Base-by-base conservation (phyloP, 257 asterid species). In the Catharanthus roseus region DNA sequence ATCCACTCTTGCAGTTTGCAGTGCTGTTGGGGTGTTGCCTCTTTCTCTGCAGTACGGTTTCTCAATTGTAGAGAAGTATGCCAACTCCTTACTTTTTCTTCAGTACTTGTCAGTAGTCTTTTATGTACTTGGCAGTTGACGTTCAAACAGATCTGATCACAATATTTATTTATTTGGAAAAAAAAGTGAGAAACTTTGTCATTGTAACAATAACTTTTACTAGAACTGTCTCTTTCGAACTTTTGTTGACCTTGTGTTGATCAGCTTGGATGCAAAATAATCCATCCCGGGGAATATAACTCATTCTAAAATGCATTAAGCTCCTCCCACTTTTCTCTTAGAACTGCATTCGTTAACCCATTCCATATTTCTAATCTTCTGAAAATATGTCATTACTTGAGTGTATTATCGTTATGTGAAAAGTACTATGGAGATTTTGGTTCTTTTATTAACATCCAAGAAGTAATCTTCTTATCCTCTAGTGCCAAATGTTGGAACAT, bases 11-110 rank as follows among this genome's bases (percentile, higher is more conserved):
- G 86, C 95, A 91, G 99, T 95, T 70, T 95, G 99, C 95, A 95
- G 99, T 8, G 99, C 99, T 62, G 99, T 95, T 71, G 97, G 99
- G 77, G 92, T 89, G 42, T 84, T 91, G 87, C 99, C 99, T 75
- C 95, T 95, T 76, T 89, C 99, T 78, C 90, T 95, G 82, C 99
- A 95, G 82, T 95, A 89, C 77, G 99, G 97, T 69, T 95, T 91
- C 79, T 79, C 80, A 58, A 85, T 88, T 54, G 90, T 95, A 75
- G 97, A 95, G 79, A 89, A 85, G 99, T 93, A 89, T 72, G 67
- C 74, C 73, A 78, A 38, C 75, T 70, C n/a, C 85, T 73, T 72
- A 72, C 50, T 65, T 3, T 16, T 51, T 2, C 49, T 16, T n/a
- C 45, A 23, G 39, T 26, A 19, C 3, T 65, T 26, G 11, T 34